Evolutionary conservation across 2,329 filamentous ascomycete species (phyloP).

Genomic region (Ploettnerulaceae sp.): DNA sequence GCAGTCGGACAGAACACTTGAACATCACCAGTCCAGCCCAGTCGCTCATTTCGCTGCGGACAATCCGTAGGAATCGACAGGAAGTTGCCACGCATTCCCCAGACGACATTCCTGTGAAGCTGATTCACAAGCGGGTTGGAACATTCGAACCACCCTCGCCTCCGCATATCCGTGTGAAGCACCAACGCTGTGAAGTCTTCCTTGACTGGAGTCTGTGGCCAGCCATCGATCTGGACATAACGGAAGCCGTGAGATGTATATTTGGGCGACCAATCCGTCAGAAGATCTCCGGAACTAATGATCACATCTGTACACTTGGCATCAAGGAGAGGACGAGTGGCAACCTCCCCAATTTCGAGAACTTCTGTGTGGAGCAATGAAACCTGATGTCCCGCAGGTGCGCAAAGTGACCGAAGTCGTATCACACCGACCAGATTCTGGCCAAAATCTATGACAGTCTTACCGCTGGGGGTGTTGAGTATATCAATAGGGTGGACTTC

Average conservation of each 20-base stretch:
- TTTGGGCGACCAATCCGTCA: no score
- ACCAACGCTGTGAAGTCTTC: slow-evolving; percentile 19
- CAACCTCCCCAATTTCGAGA: slow-evolving; percentile 39
- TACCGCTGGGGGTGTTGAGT: slow-evolving; percentile 38
- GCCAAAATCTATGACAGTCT: slow-evolving; percentile 49
- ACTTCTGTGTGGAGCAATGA: slow-evolving; percentile 42
- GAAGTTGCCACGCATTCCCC: slow-evolving; percentile 45
- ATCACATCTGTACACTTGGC: slow-evolving; percentile 36
- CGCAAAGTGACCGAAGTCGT: slow-evolving; percentile 43
- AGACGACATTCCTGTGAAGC: slow-evolving; percentile 42
- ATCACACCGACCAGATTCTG: slow-evolving; percentile 52
- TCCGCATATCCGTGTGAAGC: slow-evolving; percentile 21
- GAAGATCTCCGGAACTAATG: slow-evolving; percentile 28
- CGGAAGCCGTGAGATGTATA: slow-evolving; percentile 47
- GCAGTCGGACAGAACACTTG: slow-evolving; percentile 41
- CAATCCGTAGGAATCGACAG: slow-evolving; percentile 43
- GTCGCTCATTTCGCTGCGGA: slow-evolving; percentile 43
- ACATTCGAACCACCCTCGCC: slow-evolving; percentile 20
- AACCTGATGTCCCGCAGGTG: slow-evolving; percentile 38
- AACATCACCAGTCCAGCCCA: slow-evolving; percentile 45
- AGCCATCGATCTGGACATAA: slow-evolving; percentile 31
- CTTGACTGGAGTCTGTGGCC: slow-evolving; percentile 35
- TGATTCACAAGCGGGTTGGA: slow-evolving; percentile 36
- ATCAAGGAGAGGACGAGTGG: slow-evolving; percentile 37
- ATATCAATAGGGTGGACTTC: slow-evolving; percentile 32